Conservation (phyloP, 495 filamentous ascomycete genomes). For the Cenococcum geophilum region DNA sequence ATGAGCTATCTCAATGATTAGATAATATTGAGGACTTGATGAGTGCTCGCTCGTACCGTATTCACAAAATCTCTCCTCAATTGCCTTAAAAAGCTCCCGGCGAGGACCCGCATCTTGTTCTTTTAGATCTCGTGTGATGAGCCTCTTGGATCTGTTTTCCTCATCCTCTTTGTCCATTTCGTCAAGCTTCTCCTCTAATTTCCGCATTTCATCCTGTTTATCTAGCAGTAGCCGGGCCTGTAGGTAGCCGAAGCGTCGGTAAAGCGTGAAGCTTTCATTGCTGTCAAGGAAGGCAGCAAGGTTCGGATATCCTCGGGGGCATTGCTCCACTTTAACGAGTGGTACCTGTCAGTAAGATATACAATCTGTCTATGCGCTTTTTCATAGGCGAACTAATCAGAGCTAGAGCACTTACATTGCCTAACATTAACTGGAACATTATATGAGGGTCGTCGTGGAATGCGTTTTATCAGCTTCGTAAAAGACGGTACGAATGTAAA, state of each 20-base stretch:
- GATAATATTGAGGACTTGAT: neutral
- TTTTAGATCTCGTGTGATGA: constrained; percentile 10
- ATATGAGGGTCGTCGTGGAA: neutral
- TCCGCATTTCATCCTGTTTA: constrained; percentile 32
- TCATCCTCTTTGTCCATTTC: constrained; percentile 18
- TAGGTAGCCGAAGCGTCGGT: constrained; percentile 35
- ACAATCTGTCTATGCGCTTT: neutral
- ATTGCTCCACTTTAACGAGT: constrained; percentile 11
- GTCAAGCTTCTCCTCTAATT: constrained; percentile 29
- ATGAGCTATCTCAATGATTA: constrained; percentile 7
- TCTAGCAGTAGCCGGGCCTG: constrained; percentile 33
- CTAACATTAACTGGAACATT: neutral
- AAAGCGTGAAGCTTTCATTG: constrained; percentile 34
- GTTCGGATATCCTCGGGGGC: constrained; percentile 27
- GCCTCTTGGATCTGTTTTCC: neutral
- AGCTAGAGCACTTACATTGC: neutral
- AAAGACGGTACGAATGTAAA: neutral
- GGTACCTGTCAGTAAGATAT: neutral
- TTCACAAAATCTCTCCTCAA: constrained; percentile 23
- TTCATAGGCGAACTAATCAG: neutral
- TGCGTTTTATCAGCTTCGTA: neutral
- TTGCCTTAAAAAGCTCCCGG: constrained; percentile 9
- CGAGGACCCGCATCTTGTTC: constrained; percentile 8
- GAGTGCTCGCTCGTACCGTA: constrained; percentile 12
- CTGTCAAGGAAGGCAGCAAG: constrained; percentile 35